Percentiles rank a stretch among this genome's conserved stretches.
phyloP scores from a whole-genome alignment of 352 stramenopile genomes.

The Phytophthora crassamura region DNA sequence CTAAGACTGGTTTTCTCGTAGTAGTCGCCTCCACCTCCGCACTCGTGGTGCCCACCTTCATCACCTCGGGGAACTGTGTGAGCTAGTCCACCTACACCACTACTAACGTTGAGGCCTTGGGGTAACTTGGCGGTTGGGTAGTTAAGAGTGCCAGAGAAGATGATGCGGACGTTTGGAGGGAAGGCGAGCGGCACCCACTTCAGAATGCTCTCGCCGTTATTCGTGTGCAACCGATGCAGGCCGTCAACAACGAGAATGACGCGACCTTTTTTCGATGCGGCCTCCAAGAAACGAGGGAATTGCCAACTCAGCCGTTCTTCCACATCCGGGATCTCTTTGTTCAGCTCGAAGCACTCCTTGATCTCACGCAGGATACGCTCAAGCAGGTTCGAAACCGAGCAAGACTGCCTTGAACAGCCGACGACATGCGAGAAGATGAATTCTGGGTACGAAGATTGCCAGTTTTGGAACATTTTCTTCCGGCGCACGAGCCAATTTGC shows the following conservation, averaged over 20 bases:
- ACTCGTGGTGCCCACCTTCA: slow-evolving; percentile 25
- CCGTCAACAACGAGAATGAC: slow-evolving; percentile 93
- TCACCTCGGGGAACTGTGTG: slow-evolving; percentile 13
- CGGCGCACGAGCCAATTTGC: slow-evolving; percentile 84
- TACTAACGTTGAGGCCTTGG: slow-evolving; percentile 12
- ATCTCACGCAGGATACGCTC: slow-evolving; percentile 89
- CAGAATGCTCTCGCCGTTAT: slow-evolving; percentile 89
- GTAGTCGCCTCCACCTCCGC: slow-evolving; percentile 48
- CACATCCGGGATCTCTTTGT: slow-evolving; percentile 81
- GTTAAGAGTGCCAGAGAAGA: slow-evolving; percentile 77
- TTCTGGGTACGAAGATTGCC: slow-evolving; percentile 80
- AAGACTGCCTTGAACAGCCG: slow-evolving; percentile 88
- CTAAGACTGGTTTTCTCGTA: slow-evolving; percentile 65
- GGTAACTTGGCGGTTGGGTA: slow-evolving; percentile 56
- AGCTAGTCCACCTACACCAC: not conserved
- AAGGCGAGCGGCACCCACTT: slow-evolving; percentile 92
- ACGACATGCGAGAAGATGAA: slow-evolving; percentile 94
- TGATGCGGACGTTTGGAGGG: slow-evolving; percentile 88
- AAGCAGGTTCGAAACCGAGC: slow-evolving; percentile 86
- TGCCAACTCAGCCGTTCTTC: slow-evolving; percentile 92
- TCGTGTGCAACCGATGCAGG: slow-evolving; percentile 84
- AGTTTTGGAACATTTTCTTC: slow-evolving; percentile 89
- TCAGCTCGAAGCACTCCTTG: slow-evolving; percentile 93
- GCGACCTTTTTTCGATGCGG: slow-evolving; percentile 88
- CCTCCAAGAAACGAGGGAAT: slow-evolving; percentile 90